Evolutionary conservation across 1,284 basidiomycete genomes (phyloP).

Genomic region (Pascua guehoae): DNA sequence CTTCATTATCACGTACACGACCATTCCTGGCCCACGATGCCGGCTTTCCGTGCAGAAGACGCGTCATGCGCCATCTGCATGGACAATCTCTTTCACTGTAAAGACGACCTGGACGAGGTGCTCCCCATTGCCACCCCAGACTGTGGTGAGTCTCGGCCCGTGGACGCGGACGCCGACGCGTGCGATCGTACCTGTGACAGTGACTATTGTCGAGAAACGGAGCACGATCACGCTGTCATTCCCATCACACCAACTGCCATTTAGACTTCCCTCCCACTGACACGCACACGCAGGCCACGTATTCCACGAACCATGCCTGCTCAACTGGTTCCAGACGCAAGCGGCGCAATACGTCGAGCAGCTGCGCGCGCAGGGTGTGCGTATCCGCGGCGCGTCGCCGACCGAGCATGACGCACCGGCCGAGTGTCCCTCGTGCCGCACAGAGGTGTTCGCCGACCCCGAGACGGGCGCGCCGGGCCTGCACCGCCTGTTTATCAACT

Average conservation of each 20-base stretch:
- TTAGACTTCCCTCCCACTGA: too few relatives aligned
- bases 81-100: conserved; percentile 34
- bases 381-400: conserved; percentile 16
- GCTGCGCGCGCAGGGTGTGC: conserved; percentile 15
- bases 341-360: conserved; percentile 21
- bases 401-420: conserved; percentile 29
- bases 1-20: not conserved
- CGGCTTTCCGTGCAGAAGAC: conserved; percentile 14
- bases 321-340: conserved; percentile 35
- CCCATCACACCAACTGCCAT: too few relatives aligned
- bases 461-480: conserved; percentile 31
- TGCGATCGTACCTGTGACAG: not conserved
- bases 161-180: not conserved
- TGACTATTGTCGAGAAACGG: too few relatives aligned
- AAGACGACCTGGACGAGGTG: conserved; percentile 38
- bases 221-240: not conserved
- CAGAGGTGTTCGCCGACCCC: conserved; percentile 34
- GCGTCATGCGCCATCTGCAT: conserved; percentile 41
- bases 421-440: conserved; percentile 39
- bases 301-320: conserved; percentile 39
- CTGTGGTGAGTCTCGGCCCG: conserved; percentile 32
- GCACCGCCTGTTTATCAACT: conserved; percentile 38
- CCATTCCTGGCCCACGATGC: not conserved
- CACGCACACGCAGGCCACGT: conserved; percentile 36
- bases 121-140: conserved; percentile 33